Percentiles rank a stretch among this genome's conserved stretches.
These are phyloP conservation scores for Teunomyces cretensis DNA, from an alignment of 805 yeast genomes.

Conservation along the genomic window DNA sequence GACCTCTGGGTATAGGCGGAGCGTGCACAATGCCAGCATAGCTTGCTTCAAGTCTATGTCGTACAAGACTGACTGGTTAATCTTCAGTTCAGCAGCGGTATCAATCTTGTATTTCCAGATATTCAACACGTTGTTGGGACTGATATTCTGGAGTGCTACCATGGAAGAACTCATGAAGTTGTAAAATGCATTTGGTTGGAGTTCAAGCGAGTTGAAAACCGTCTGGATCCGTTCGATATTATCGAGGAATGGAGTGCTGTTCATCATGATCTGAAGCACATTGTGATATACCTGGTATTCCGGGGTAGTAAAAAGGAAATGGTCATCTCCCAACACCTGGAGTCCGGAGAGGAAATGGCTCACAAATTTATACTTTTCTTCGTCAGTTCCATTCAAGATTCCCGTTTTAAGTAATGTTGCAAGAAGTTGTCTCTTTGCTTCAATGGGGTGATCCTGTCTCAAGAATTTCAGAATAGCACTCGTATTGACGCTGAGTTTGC, in stretches of 20 bases:
- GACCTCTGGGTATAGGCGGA: constrained; percentile 21
- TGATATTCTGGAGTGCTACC: constrained; percentile 10
- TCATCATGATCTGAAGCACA: constrained; percentile 19
- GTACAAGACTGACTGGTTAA: constrained; percentile 4
- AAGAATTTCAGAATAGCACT: constrained; percentile 15
- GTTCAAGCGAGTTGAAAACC: constrained; percentile 4
- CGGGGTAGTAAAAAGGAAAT: constrained; percentile 16
- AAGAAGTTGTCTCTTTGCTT: constrained; percentile 20
- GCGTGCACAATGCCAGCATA: constrained; percentile 28
- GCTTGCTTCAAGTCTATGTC: constrained; percentile 26
- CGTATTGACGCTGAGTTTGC: constrained; percentile 11
- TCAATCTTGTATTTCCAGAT: constrained; percentile 23
- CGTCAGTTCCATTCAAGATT: constrained; percentile 14
- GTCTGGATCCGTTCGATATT: constrained; percentile 11
- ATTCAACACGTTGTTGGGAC: constrained; percentile 16
- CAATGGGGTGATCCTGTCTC: constrained; percentile 10
- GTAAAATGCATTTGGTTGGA: constrained; percentile 6
- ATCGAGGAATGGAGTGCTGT: constrained; percentile 8
- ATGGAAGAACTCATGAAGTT: constrained; percentile 19
- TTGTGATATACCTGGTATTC: constrained; percentile 18
- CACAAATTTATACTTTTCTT: constrained; percentile 13
- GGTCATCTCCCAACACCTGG: constrained; percentile 16
- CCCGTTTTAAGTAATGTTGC: constrained; percentile 16
- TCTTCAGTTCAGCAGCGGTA: background rate
- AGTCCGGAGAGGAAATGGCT: constrained; percentile 17